Conservation (phyloP, 805 yeast species). For the Zygoascus ofunaensis region DNA sequence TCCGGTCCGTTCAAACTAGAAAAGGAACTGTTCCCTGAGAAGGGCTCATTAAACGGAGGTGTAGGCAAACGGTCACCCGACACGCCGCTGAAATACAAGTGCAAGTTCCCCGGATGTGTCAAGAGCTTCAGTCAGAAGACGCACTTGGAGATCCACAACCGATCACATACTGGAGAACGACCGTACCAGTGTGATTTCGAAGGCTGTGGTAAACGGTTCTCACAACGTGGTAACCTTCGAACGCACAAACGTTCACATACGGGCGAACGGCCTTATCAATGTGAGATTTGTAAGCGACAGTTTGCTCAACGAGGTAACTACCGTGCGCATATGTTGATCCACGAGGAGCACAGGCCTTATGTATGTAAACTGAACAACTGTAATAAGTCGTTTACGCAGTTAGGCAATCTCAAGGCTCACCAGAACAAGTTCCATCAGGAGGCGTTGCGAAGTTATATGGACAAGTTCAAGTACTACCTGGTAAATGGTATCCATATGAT, state of each 20-base stretch:
- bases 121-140: slow-evolving; percentile 83
- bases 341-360: slow-evolving; percentile 68
- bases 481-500: slow-evolving; percentile 28
- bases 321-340: slow-evolving; percentile 80
- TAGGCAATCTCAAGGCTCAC: slow-evolving; percentile 89
- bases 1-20: slow-evolving; percentile 33
- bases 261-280: slow-evolving; percentile 83
- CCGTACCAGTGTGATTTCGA: slow-evolving; percentile 66
- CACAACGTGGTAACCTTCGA: slow-evolving; percentile 83
- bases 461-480: slow-evolving; percentile 30
- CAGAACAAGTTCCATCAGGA: slow-evolving; percentile 81
- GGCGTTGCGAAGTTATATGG: slow-evolving; percentile 59
- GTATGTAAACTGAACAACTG: slow-evolving; percentile 75
- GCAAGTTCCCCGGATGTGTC: slow-evolving; percentile 44
- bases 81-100: slow-evolving; percentile 22
- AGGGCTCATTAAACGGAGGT: slow-evolving; percentile 72
- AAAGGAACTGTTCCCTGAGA: slow-evolving; percentile 15
- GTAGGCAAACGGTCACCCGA: slow-evolving; percentile 67
- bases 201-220: slow-evolving; percentile 65
- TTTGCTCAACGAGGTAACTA: slow-evolving; percentile 89
- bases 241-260: slow-evolving; percentile 83
- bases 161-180: slow-evolving; percentile 79
- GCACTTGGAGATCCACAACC: slow-evolving; percentile 78
- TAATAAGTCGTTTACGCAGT: slow-evolving; percentile 77
- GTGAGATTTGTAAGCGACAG: slow-evolving; percentile 64